Percentiles rank a stretch among this genome's conserved stretches.
Conservation (phyloP, 192 early-diverging fungal species). For the Ramicandelaber brevisporus region DNA sequence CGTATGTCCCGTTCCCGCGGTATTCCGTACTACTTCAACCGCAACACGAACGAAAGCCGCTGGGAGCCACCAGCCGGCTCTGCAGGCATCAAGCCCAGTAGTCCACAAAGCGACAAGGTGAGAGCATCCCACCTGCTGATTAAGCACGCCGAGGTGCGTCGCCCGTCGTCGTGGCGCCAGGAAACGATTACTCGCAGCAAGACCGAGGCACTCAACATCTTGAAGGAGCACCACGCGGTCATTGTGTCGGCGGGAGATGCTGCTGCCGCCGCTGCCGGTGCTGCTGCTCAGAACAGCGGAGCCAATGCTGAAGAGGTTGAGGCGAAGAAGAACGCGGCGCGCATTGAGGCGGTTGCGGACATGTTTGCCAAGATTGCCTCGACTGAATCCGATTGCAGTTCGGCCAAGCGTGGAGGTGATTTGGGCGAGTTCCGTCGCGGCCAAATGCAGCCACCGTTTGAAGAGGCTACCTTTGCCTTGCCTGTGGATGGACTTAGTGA, state of each 20-base stretch:
- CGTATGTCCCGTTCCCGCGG: conserved; percentile 35
- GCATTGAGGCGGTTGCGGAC: conserved; percentile 22
- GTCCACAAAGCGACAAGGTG: no score
- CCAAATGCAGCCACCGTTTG: conserved; percentile 81
- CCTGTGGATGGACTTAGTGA: conserved; percentile 58
- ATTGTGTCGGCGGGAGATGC: no score
- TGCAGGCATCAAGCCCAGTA: no score
- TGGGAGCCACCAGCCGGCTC: conserved; percentile 39
- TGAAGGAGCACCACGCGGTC: conserved; percentile 30
- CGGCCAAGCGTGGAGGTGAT: conserved; percentile 71
- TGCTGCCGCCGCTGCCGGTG: no score
- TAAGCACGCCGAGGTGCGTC: conserved; percentile 62
- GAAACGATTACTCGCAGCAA: conserved; percentile 71
- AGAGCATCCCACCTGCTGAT: conserved; percentile 76
- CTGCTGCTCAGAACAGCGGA: no score
- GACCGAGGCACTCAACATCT: conserved; percentile 55
- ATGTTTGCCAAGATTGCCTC: conserved; percentile 46
- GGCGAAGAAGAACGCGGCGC: no score
- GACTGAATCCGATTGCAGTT: conserved; percentile 73
- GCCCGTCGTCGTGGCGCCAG: conserved; percentile 80
- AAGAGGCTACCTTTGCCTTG: conserved; percentile 63
- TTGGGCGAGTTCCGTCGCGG: conserved; percentile 64
- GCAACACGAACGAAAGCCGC: conserved; percentile 33
- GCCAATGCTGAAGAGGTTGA: conserved; percentile 25
- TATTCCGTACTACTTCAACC: conserved; percentile 58